Evolutionary conservation across 257 asterid genomes (phyloP), one percentile per base, ranked within the genome.

Genomic region (Solanum virginianum): DNA sequence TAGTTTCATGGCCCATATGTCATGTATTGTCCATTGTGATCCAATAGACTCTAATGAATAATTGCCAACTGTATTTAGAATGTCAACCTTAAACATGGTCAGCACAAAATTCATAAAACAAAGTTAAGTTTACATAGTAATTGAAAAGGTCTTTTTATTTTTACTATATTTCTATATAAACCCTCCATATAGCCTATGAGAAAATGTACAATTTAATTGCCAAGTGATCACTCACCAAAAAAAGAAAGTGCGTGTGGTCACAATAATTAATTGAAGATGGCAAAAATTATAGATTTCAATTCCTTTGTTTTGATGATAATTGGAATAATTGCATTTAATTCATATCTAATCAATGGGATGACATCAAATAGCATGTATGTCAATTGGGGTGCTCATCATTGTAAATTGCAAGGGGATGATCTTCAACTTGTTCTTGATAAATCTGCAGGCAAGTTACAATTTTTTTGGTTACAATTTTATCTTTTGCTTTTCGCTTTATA

Each of bases 321-420:
- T 65, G 80, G 75, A 41, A 43, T 74, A 56, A 14, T 71, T 41
- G 59, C 75, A 26, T 36, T 84, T 72, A 43, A 57, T 72, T 39
- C 62, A n/a, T 24, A 39, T n/a, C 1, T 72, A 24, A 75, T 45
- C 18, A 69, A 57, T 84, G 86, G 86, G 3, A 10, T 22, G 17
- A 51, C 77, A 26, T 72, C 86, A 82, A 66, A 57, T 66, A 82
- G 82, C 45, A 77, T 77, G 82, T 77, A 51, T 77, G 82, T 77
- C 1, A 77, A 77, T 51, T 77, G 82, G 82, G 82, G 82, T 16
- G 10, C 45, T 49, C 63, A 77, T 51, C 82, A 77, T 26, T 77
- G 82, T 51, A 17, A 51, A 26, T 36, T 77, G 59, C 5, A 8
- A 51, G 82, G 65, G 6, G 82, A 77, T 26, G 82, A 77, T 77